phyloP scores from a whole-genome alignment of 1,139 yeast species.

The Hanseniaspora uvarum region DNA sequence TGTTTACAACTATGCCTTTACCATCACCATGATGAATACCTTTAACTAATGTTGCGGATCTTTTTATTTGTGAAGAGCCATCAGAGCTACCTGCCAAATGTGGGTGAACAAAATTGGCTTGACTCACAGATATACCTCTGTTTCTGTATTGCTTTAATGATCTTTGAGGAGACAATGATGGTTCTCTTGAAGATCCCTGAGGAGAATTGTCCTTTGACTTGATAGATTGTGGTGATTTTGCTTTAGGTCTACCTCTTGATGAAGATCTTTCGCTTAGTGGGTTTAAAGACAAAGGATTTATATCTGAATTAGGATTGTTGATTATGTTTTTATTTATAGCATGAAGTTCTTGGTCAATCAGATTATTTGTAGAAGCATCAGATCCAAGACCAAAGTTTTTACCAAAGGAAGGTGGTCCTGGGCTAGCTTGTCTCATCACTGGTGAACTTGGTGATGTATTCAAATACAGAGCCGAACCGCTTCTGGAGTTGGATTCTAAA shows the following conservation, averaged over 20 bases:
- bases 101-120: conserved; percentile 13
- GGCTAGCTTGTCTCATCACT: background rate
- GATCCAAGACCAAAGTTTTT: background rate
- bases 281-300: background rate
- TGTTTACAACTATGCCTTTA: conserved; percentile 12
- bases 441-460: background rate
- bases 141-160: conserved; percentile 11
- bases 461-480: background rate
- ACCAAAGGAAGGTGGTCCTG: background rate
- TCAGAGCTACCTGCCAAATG: background rate
- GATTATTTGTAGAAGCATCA: background rate
- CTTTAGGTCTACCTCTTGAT: conserved; percentile 10
- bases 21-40: background rate
- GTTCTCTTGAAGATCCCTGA: conserved; percentile 4
- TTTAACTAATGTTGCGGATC: conserved; percentile 10
- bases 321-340: background rate
- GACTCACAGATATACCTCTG: conserved; percentile 16
- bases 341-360: conserved; percentile 3
- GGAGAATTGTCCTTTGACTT: conserved; percentile 10
- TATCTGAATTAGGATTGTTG: background rate
- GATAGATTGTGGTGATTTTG: background rate
- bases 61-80: background rate
- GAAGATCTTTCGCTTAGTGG: background rate
- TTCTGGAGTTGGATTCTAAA: background rate
- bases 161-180: conserved; percentile 15